Conservation (phyloP, 2,329 filamentous ascomycete genomes). For the Fusarium pseudograminearum region DNA sequence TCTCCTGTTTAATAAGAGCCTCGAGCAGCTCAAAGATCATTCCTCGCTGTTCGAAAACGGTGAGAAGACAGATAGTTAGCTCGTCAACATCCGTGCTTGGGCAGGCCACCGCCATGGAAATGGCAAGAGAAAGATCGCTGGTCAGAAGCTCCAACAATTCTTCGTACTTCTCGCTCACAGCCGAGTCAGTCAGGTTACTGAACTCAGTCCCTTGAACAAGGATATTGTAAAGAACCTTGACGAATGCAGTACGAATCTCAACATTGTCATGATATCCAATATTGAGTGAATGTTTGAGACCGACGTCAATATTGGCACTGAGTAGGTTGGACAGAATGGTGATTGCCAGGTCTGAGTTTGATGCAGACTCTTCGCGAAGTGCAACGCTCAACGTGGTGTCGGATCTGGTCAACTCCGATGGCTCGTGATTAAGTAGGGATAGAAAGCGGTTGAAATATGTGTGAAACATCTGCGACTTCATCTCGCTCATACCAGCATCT, state of each 20-base stretch:
- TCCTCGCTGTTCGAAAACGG: slow-evolving; percentile 76
- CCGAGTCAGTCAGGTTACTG: slow-evolving; percentile 74
- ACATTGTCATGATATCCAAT: slow-evolving; percentile 79
- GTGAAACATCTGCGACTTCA: slow-evolving; percentile 78
- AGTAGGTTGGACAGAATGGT: slow-evolving; percentile 76
- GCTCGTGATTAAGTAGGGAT: slow-evolving; percentile 71
- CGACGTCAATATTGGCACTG: slow-evolving; percentile 78
- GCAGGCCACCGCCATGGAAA: slow-evolving; percentile 73
- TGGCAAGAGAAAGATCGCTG: slow-evolving; percentile 70
- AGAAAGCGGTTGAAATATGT: slow-evolving; percentile 78
- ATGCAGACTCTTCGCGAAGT: slow-evolving; percentile 65
- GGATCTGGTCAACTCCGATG: slow-evolving; percentile 54
- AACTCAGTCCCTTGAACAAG: slow-evolving; percentile 79
- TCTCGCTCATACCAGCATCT: slow-evolving; percentile 74
- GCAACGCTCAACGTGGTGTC: slow-evolving; percentile 51
- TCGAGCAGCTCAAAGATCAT: slow-evolving; percentile 73
- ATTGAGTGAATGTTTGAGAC: slow-evolving; percentile 75
- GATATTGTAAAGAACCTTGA: slow-evolving; percentile 78
- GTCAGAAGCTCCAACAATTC: slow-evolving; percentile 73
- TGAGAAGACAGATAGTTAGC: slow-evolving; percentile 74
- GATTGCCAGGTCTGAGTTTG: slow-evolving; percentile 73
- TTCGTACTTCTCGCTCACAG: slow-evolving; percentile 76
- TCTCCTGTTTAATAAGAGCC: slow-evolving; percentile 75
- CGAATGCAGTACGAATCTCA: slow-evolving; percentile 76
- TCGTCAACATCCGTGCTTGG: slow-evolving; percentile 77